Base-by-base conservation (phyloP, 371 early-diverging fungal species). In the Mortierella polycephala region DNA sequence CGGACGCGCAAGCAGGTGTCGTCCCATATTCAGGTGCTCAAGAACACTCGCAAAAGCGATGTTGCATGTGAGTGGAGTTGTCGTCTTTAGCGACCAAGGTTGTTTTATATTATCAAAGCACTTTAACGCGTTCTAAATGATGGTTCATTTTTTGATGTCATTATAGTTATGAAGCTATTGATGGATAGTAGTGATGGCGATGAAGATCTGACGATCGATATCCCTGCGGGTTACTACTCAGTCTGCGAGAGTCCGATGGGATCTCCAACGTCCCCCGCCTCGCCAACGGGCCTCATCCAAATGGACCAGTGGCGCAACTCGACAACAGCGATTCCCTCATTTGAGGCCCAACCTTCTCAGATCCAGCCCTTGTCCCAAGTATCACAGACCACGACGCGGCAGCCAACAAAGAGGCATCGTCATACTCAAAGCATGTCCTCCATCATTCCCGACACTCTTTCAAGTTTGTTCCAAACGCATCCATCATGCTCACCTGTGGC, bases 1-100 rank as follows among this genome's bases (percentile, higher is more conserved):
- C 84, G 93, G 11, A 88, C 93, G 18, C 85, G 92, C 59, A 93
- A 93, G 71, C 93, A 93, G 76, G 92, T 93, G 11, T 92, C 92
- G 1, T 92, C 92, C 16, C 93, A 93, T 64, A 90, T 93, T 53
- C 93, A 93, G 79, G 93, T 93, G 23, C 82, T 91, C 69, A 91
- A 89, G 58, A 90, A 93, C 58, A 90, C 89, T 0, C 85, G 91
- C 72, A 91, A 89, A 77, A 84, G 84, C 14, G 89, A 88, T 53
- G 57, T 73, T 8, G 75, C 84, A n/a, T 88, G 88, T 86, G 85
- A 82, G 86, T 20, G 1, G 8, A 13, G 16, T 13, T n/a, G 8
- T 41, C 5, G 1, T 7, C n/a, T 13, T 6, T 46, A 3, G 5
- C 30, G 4, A 4, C 4, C 30, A 30, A 1, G 30, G 30, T 4